A percentile compares a stretch with the other conserved stretches of the same genome.
phyloP scores from a whole-genome alignment of 2,329 filamentous ascomycete species.

The Curvularia spicifera region DNA sequence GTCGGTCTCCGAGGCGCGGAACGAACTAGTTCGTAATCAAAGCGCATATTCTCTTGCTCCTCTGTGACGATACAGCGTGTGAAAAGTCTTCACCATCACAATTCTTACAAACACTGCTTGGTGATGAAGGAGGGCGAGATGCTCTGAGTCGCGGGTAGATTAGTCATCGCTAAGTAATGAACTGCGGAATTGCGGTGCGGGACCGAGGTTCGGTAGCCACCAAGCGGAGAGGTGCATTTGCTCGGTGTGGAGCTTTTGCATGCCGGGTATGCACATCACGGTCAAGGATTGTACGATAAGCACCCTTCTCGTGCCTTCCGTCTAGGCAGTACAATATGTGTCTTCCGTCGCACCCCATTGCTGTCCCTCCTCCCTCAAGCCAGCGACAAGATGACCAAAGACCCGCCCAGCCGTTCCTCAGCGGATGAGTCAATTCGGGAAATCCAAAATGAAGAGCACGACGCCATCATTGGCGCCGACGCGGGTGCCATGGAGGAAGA shows the following conservation, averaged over 20 bases:
- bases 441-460: constrained; percentile 20
- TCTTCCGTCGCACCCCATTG: constrained; percentile 2
- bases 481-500: constrained; percentile 25
- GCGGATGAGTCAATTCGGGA: constrained; percentile 24
- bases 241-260: constrained; percentile 16
- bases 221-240: constrained; percentile 15
- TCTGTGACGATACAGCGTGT: not conserved
- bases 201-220: constrained; percentile 12
- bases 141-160: not conserved
- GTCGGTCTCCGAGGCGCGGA: not conserved
- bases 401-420: constrained; percentile 21
- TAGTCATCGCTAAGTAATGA: constrained; percentile 19
- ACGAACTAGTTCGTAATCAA: not conserved
- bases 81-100: not conserved
- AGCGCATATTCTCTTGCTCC: not conserved
- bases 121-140: not conserved
- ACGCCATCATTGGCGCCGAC: constrained; percentile 14
- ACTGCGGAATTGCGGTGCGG: constrained; percentile 12
- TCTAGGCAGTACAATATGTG: constrained; percentile 11
- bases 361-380: constrained; percentile 2
- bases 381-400: constrained; percentile 25
- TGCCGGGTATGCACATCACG: constrained; percentile 16
- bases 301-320: constrained; percentile 20
- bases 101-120: not conserved
- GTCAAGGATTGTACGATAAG: constrained; percentile 19